Evolutionary conservation across 2,329 filamentous ascomycete species (phyloP), one percentile per base, ranked within the genome.

Genomic region (Cytospora schulzeri): DNA sequence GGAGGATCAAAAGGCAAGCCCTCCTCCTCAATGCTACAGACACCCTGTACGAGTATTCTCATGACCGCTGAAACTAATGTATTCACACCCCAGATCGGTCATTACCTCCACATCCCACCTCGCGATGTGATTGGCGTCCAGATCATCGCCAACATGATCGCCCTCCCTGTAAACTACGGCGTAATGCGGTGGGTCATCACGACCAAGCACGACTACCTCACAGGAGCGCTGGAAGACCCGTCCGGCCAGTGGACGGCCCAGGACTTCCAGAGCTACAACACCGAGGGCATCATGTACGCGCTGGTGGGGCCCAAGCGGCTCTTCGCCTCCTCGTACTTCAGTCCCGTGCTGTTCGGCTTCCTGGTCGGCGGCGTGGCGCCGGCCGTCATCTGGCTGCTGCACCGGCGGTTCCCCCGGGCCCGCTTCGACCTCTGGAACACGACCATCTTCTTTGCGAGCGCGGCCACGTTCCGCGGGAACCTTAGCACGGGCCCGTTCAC

Each of bases 341-440:
- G 35, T 12, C 68, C 68, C 2, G 50, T 70, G 7, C 68, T 66
- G 14, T 70, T 64, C 55, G 68, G 68, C 41, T 70, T 70, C 50
- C 33, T 69, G 15, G 66, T 62, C 4, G 68, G 68, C 55, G 63
- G 33, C 1, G 29, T 50, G 17, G 63, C 51, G 9, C 69, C 68
- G 19, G 48, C 58, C 22, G 14, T 62, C 53, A 52, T 70, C 56
- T 68, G 66, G 66, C 31, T 67, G 57, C 61, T 70, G 41, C 67
- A 70, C 64, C 62, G 62, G 22, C 58, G 57, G 56, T 70, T 68
- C 56, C 56, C 68, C 0, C 38, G 45, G 29, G 28, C 31, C 29
- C 41, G 62, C 51, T 70, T 70, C 53, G 55, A 68, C 45, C 60
- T 69, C 22, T 70, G 68, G 68, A 70, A 69, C 63, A 69, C 67